Base-by-base conservation (phyloP, 805 yeast genomes). In the Candida multigemmis region DNA sequence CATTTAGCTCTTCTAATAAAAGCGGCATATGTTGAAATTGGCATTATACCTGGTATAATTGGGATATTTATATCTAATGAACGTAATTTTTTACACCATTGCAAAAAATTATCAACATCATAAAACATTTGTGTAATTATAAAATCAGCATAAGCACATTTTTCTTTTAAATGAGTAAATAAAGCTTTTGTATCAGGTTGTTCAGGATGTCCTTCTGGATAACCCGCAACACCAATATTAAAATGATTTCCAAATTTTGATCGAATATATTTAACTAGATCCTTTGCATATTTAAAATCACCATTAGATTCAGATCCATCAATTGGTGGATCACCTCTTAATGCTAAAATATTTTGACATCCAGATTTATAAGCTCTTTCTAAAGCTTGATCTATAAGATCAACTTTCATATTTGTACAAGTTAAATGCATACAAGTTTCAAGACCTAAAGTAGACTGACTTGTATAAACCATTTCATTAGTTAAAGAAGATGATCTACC, bases 401-500 rank as follows among this genome's bases (percentile, higher is more conserved):
- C 72, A 16, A 75, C 63, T 16, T 86, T 74, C 98, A 91, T 91
- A 44, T 87, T 89, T 11, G 96, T 86, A 48, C 98, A 91, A 2
- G 98, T 91, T 56, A 91, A 65, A 53, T 91, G 98, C 96, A 91
- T 87, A 51, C 97, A 91, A 0, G 97, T 89, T 46, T 89, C 97
- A 34, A 89, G 62, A 6, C 96, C 96, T 30, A 87, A 63, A 3
- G 85, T 87, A 3, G 87, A 76, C 41, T 87, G 94, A 1, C 96
- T 74, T 3, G 94, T 85, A 40, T 85, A 72, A 4, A 91, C 93
- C 71, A 91, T 78, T 40, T 91, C 97, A 19, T 86, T 80, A 14
- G 98, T 86, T 37, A 86, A 60, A 22, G 75, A 74, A 5, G 93
- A 77, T 26, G 80, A 56, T 25, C 93, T 68, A 5, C 97, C 97